Evolutionary conservation across 106 monocot species (phyloP), one percentile per base, ranked within the genome.

Genomic region (Gastrodia elata): DNA sequence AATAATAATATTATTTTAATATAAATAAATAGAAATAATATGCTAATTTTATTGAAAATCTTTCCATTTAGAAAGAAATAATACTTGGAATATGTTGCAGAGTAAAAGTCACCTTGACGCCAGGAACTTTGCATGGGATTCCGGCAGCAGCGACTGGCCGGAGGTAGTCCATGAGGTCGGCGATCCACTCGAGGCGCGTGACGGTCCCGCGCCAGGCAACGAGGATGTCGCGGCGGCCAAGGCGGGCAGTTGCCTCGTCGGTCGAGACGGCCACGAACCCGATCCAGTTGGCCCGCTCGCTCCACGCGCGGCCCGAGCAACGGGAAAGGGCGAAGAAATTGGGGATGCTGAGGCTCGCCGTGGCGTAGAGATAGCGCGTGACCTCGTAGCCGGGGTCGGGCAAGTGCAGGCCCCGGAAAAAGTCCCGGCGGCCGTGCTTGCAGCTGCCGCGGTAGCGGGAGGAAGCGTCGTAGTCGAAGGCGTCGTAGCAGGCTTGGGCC

Each of bases 401-500:
- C 85, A 91, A 75, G 42, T 82, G 87, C 35, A 86, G 79, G 20
- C 75, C 35, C 39, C 37, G 27, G 74, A 91, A 88, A 82, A 94
- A 80, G 33, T 77, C 41, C 43, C 82, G 79, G 70, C 81, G 85
- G 71, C 35, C 70, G 80, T 88, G 86, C 76, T 84, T 91, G 78
- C 87, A 85, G 67, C 86, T 79, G 56, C 94, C 94, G 75, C 89
- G 91, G 82, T 85, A 87, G 15, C 81, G 72, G 27, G 89, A 91
- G 82, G 76, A 91, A 16, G 75, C 82, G 42, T 91, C 89, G 75
- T 74, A 89, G 79, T 94, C 94, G 75, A 87, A 91, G 57, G 87
- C 91, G 76, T 94, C 94, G 77, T 94, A 94, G 82, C 89, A 89
- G 22, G 91, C 89, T 77, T 91, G 94, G 6, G 91, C 82, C 64